Conservation (phyloP, 495 filamentous ascomycete genomes). For the Talaromyces nanjingensis region DNA sequence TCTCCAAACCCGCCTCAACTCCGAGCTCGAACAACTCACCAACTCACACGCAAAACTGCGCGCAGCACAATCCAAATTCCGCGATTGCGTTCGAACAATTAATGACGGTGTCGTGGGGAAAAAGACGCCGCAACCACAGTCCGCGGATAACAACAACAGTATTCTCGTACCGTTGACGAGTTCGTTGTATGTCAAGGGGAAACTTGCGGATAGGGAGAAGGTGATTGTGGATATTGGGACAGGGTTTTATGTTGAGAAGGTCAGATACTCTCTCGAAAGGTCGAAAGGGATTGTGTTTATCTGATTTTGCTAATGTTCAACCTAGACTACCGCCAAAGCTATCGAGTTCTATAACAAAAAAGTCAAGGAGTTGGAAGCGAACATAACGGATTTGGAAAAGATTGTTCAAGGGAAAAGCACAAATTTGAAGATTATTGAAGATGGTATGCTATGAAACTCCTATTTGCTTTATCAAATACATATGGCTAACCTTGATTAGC, state of each 20-base stretch:
- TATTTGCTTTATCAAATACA: background rate
- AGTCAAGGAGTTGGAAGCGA: constrained; percentile 68
- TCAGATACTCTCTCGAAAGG: constrained; percentile 18
- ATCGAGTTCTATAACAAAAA: constrained; percentile 80
- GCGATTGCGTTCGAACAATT: constrained; percentile 75
- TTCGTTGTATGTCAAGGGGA: constrained; percentile 87
- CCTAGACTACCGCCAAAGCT: constrained; percentile 62
- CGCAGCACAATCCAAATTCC: constrained; percentile 82
- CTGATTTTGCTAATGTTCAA: background rate
- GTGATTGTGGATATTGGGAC: constrained; percentile 95
- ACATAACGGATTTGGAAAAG: constrained; percentile 77
- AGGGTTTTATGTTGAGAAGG: constrained; percentile 95
- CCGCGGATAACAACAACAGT: constrained; percentile 32
- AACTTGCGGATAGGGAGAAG: constrained; percentile 64
- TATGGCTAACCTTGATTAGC: constrained; percentile 23
- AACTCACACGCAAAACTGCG: constrained; percentile 82
- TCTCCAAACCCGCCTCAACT: constrained; percentile 91
- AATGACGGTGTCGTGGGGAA: constrained; percentile 47
- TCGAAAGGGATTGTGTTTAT: background rate
- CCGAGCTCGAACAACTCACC: constrained; percentile 89
- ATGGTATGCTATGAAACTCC: constrained; percentile 58
- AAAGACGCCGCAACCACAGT: constrained; percentile 14
- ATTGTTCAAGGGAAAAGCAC: constrained; percentile 79
- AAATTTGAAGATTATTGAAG: constrained; percentile 80
- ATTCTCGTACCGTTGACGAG: constrained; percentile 88